Evolutionary conservation across 768 basidiomycete species (phyloP), one percentile per base, ranked within the genome.

Genomic region (Mycena rosella): DNA sequence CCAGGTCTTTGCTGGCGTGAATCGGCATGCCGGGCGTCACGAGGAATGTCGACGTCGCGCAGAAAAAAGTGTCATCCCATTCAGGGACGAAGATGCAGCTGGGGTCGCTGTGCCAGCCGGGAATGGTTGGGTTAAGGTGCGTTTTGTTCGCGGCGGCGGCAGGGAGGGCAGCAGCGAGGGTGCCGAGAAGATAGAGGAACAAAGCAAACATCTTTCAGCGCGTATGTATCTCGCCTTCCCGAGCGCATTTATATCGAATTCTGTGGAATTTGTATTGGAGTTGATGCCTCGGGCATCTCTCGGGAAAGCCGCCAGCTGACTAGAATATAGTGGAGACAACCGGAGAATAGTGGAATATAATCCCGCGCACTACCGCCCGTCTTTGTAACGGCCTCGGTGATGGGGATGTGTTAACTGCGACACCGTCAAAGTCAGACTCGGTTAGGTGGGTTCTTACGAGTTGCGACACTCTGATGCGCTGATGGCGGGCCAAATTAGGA

Each of bases 1-100:
- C 66, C 47, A 76, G 59, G 63, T 77, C 76, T 60, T 70, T 73
- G 40, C 68, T 72, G 29, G 73, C 69, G 38, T 73, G 72, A 36
- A 77, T 54, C 18, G 76, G 76, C 36, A 76, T 69, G 51, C 71
- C 75, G 24, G 76, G 76, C 38, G 75, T 74, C 30, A 73, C 70
- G 53, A 73, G 73, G 67, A 77, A 77, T 18, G 76, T 76, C 56
- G 70, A 72, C 15, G 70, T 75, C 30, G 68, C 76, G 63, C 75
- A 77, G 57, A 74, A 76, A 68, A 74, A 77, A 11, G 67, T 73
- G 32, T 73, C 70, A 53, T 74, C 74, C 66, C 66, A 67, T 44
- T 74, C 74, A 44, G 63, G 72, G 36, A 63, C 67, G 60, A 68
- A 68, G 24, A 68, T 67, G 59, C 75, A 76, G 48, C 72, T 73